These are phyloP conservation scores for Brassica rapa DNA, from an alignment of 345 rosid genomes.

Conservation along the genomic window DNA sequence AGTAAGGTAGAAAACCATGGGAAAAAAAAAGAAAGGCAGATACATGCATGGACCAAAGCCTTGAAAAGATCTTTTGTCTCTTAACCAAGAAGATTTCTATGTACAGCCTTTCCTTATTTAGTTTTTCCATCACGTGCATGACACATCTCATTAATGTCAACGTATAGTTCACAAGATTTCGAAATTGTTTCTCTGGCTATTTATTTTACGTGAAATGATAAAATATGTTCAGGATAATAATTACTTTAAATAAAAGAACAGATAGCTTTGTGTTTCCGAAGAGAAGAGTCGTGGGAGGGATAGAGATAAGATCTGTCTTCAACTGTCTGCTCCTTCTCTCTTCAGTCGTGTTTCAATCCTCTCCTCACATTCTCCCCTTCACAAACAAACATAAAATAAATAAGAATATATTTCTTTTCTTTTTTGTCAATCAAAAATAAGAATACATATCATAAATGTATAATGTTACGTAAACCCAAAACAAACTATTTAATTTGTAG, in stretches of 20 bases:
- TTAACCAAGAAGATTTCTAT: slow-evolving; percentile 43
- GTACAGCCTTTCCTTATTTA: slow-evolving; percentile 41
- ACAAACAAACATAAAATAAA: slow-evolving; percentile 36
- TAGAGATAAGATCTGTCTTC: slow-evolving; percentile 42
- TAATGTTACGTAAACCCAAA: slow-evolving; percentile 36
- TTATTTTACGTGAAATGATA: slow-evolving; percentile 25
- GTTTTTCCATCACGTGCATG: slow-evolving; percentile 43
- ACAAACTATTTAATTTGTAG: slow-evolving; percentile 36
- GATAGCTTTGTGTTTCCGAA: slow-evolving; percentile 37
- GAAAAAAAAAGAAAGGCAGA: not conserved
- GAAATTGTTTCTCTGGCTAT: slow-evolving; percentile 19
- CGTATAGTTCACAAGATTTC: slow-evolving; percentile 17
- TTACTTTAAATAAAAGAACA: not conserved
- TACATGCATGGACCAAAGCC: slow-evolving; percentile 41
- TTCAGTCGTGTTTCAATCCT: slow-evolving; percentile 41
- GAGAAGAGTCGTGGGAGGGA: slow-evolving; percentile 40
- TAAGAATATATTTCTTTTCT: slow-evolving; percentile 1
- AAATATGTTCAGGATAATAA: not conserved
- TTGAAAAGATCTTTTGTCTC: slow-evolving; percentile 41
- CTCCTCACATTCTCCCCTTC: slow-evolving; percentile 37
- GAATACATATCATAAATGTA: slow-evolving; percentile 2
- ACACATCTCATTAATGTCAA: slow-evolving; percentile 35
- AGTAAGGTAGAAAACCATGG: not conserved
- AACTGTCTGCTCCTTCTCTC: slow-evolving; percentile 31
- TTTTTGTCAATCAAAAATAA: not conserved